A percentile compares a stretch with the other conserved stretches of the same genome.
Evolutionary conservation across 2,329 filamentous ascomycete genomes (phyloP).

Genomic region (Exophiala phaeomuriformis): DNA sequence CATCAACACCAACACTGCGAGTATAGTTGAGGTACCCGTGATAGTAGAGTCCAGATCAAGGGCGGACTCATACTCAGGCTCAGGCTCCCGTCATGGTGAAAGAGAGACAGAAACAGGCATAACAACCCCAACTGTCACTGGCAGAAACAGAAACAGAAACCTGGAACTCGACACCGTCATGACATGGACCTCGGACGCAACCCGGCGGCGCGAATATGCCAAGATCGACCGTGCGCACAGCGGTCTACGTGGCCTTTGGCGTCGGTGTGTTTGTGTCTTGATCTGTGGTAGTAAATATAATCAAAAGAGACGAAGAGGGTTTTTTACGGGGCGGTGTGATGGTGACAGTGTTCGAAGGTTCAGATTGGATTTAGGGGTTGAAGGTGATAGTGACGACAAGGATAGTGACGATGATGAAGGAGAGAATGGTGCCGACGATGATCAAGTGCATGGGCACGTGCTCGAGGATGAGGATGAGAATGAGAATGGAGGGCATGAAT

Average conservation of each 20-base stretch:
- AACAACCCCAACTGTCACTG: not conserved
- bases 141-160: constrained; percentile 20
- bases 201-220: constrained; percentile 44
- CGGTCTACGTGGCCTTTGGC: constrained; percentile 39
- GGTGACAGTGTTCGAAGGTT: constrained; percentile 42
- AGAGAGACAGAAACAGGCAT: not conserved
- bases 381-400: constrained; percentile 33
- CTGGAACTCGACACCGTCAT: constrained; percentile 37
- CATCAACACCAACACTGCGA: no score
- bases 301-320: constrained; percentile 29
- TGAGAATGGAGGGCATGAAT: no score
- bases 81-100: not conserved
- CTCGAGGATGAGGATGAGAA: no score
- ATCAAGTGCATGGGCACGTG: no score
- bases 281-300: not conserved
- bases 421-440: no score
- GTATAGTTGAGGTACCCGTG: no score
- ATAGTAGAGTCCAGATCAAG: no score
- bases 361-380: constrained; percentile 29
- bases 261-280: constrained; percentile 34
- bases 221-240: constrained; percentile 45
- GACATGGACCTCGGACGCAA: constrained; percentile 42
- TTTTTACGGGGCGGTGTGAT: constrained; percentile 39
- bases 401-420: constrained; percentile 1
- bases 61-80: no score